Conservation (phyloP, 208 protist species). For the Kentomonas sorsogonicus region DNA sequence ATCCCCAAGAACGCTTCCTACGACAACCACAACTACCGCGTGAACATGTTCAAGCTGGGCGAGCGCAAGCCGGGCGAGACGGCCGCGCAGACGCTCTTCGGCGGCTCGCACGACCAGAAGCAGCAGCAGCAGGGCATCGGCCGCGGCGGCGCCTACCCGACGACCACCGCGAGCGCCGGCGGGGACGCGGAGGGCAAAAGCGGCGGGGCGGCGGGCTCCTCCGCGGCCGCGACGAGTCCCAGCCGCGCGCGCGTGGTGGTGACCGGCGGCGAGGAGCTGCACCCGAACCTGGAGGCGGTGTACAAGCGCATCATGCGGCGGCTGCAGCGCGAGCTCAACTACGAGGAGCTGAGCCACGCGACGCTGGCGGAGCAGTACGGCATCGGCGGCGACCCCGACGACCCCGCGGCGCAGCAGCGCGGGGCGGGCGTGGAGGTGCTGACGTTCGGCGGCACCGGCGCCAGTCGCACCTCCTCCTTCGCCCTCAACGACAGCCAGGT, state of each 20-base stretch:
- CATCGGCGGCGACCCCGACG: constrained; percentile 22
- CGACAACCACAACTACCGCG: neutral
- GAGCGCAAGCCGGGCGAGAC: too few species aligned
- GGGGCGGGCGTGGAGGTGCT: neutral
- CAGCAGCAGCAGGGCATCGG: neutral
- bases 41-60: too few species aligned
- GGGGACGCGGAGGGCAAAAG: too few species aligned
- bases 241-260: too few species aligned
- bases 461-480: neutral
- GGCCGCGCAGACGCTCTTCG: neutral
- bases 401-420: neutral
- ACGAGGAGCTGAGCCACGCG: constrained; percentile 46
- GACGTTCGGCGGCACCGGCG: neutral
- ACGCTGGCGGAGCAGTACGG: constrained; percentile 68
- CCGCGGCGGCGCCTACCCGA: neutral
- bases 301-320: constrained; percentile 81
- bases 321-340: constrained; percentile 77
- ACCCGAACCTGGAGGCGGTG: constrained; percentile 66
- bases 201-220: too few species aligned
- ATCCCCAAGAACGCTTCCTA: constrained; percentile 20
- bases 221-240: too few species aligned
- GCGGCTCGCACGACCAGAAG: neutral
- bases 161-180: too few species aligned
- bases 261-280: too few species aligned
- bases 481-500: neutral